Evolutionary conservation across 768 basidiomycete genomes (phyloP), one percentile per base, ranked within the genome.

Genomic region (Pleurotus giganteus): DNA sequence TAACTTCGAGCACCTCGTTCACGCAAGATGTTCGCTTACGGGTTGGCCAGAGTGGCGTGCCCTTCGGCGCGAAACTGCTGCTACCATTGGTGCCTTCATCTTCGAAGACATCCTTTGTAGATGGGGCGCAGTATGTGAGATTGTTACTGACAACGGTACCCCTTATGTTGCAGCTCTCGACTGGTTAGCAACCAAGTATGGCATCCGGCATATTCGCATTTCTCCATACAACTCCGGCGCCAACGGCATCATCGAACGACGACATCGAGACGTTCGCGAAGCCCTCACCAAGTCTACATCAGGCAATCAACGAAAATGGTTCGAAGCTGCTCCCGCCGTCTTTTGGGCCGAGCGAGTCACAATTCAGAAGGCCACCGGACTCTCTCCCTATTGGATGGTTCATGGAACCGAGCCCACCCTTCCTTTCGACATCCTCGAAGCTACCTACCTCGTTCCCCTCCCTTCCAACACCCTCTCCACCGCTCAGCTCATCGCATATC

Each of bases 131-230:
- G 17, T 72, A 0, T 47, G 39, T 0, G 67, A 71, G 29, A 67
- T 75, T 7, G 65, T 75, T 1, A 70, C 69, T 0, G 74, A 76
- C 55, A 73, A 73, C 47, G 68, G 73, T 0, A 53, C 63, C 0
- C 63, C 66, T 32, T 32, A 32, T 32, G 0, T 68, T 69, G 56
- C 61, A 1, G 73, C 65, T 2, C 7, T 60, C 9, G 54, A 53
- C 1, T 49, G 47, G 2, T 37, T 64, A n/a, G 45, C 45, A 12
- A 24, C 8, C 2, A 46, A 74, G 11, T 26, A 50, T 7, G 66
- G 73, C 12, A 47, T 47, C 4, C 69, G 68, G 27, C 42, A 55
- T 29, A 74, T 74, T 7, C 34, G 54, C 0, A 75, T 74, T 9
- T 69, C 65, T 0, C 53, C 64, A 0, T 76, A 74, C 57, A 74